Percentiles rank a stretch among this genome's conserved stretches.
Conservation (phyloP, 352 stramenopile species). For the Aphanomyces invadans region DNA sequence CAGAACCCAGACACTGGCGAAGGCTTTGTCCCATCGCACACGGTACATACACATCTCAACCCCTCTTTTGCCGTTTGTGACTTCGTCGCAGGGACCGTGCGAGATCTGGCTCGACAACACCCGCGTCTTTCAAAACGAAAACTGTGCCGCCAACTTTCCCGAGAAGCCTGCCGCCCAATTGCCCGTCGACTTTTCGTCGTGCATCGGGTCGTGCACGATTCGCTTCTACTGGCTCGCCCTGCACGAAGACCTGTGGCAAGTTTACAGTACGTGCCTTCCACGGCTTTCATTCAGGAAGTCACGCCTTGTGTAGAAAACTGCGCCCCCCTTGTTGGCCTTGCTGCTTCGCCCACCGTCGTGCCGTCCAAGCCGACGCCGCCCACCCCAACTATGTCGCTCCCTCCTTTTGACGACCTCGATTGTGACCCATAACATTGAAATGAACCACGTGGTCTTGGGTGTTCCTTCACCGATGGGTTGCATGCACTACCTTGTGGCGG, state of each 20-base stretch:
- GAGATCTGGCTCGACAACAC: conserved; percentile 43
- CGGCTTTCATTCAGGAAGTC: neutral
- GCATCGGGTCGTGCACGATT: conserved; percentile 33
- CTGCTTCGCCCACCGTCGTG: neutral
- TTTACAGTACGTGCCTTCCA: conserved; percentile 30
- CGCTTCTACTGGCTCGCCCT: conserved; percentile 44
- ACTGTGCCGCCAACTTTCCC: conserved; percentile 34
- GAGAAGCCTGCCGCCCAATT: conserved; percentile 26
- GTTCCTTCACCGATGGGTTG: too few relatives aligned
- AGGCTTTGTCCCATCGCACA: conserved; percentile 25
- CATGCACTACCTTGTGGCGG: too few relatives aligned
- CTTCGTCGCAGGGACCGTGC: conserved; percentile 33
- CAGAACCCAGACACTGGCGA: conserved; percentile 28
- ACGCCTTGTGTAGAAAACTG: conserved; percentile 2
- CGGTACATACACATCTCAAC: neutral
- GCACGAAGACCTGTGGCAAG: conserved; percentile 36
- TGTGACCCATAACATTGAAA: neutral
- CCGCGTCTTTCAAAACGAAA: conserved; percentile 31
- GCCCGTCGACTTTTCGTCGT: conserved; percentile 36
- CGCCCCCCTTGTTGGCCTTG: neutral
- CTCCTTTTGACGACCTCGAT: neutral
- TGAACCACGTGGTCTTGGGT: neutral
- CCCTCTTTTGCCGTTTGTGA: too few relatives aligned
- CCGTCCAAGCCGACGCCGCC: neutral
- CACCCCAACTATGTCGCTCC: too few relatives aligned